These are phyloP conservation scores for Gaertneriomyces sp. DNA, from an alignment of 192 early-diverging fungal species.

Conservation along the genomic window DNA sequence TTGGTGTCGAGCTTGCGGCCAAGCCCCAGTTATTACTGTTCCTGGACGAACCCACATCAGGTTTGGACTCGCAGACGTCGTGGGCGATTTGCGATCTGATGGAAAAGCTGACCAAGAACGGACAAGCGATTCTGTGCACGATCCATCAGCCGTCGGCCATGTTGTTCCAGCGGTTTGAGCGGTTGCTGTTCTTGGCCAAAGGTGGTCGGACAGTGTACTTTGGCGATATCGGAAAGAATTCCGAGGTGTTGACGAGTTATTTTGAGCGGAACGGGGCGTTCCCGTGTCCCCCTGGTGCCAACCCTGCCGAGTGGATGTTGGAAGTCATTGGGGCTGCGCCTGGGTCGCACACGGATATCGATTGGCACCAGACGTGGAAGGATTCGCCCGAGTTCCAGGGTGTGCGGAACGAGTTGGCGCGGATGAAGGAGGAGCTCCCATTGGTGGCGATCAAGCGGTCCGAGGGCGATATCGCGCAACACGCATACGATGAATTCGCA, in stretches of 20 bases:
- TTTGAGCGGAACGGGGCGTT: constrained; percentile 69
- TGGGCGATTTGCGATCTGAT: constrained; percentile 74
- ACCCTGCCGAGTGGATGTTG: constrained; percentile 83
- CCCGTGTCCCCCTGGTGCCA: constrained; percentile 58
- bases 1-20: constrained; percentile 82
- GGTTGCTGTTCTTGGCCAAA: constrained; percentile 65
- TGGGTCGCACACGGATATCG: constrained; percentile 37
- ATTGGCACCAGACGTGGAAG: constrained; percentile 73
- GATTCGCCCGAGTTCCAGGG: constrained; percentile 48
- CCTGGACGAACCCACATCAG: constrained; percentile 88
- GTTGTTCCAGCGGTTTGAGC: constrained; percentile 77
- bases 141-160: constrained; percentile 84
- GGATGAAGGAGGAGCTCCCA: constrained; percentile 35
- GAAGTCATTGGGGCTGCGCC: constrained; percentile 69
- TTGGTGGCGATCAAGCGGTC: neutral
- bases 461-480: constrained; percentile 32
- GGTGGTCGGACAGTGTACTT: constrained; percentile 61
- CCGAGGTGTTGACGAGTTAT: constrained; percentile 61
- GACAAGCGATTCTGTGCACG: constrained; percentile 61
- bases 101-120: constrained; percentile 68
- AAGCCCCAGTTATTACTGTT: constrained; percentile 83
- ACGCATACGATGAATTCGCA: constrained; percentile 32
- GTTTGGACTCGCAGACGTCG: constrained; percentile 66
- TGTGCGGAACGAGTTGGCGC: constrained; percentile 47
- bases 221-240: constrained; percentile 63